These are phyloP conservation scores for Phytophthora ohioensis DNA, from an alignment of 352 stramenopile species.

Conservation along the genomic window DNA sequence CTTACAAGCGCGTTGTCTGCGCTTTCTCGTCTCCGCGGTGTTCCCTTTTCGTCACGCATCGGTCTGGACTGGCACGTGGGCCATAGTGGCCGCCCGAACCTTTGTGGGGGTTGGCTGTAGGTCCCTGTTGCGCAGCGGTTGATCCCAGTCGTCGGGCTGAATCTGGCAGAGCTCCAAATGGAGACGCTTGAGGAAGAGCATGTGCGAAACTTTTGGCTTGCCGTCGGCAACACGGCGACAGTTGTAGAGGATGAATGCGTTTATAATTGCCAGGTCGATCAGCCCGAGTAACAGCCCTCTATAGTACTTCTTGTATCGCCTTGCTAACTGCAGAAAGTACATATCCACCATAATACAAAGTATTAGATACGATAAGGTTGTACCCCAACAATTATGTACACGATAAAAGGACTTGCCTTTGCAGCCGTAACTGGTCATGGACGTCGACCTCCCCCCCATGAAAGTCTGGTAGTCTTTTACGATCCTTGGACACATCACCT, in stretches of 20 bases:
- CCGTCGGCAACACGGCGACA: background rate
- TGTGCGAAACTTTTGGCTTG: slow-evolving; percentile 5
- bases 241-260: background rate
- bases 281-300: background rate
- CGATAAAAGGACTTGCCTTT: background rate
- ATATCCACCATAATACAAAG: background rate
- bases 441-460: background rate
- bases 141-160: background rate
- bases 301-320: slow-evolving; percentile 2
- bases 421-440: background rate
- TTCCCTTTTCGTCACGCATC: slow-evolving; percentile 11
- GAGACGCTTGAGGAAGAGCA: slow-evolving; percentile 3
- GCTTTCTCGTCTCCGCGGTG: background rate
- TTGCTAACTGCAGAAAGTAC: background rate
- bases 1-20: slow-evolving; percentile 2
- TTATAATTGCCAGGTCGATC: background rate
- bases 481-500: background rate
- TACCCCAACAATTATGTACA: background rate
- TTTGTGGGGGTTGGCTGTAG: too few relatives aligned
- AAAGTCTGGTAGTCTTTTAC: background rate
- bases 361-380: background rate
- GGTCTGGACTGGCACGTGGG: slow-evolving; percentile 5
- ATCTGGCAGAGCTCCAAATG: slow-evolving; percentile 1
- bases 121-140: too few relatives aligned
- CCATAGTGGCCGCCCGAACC: background rate